Conservation (phyloP, 108 stramenopile genomes). For the Conticribra weissflogii region DNA sequence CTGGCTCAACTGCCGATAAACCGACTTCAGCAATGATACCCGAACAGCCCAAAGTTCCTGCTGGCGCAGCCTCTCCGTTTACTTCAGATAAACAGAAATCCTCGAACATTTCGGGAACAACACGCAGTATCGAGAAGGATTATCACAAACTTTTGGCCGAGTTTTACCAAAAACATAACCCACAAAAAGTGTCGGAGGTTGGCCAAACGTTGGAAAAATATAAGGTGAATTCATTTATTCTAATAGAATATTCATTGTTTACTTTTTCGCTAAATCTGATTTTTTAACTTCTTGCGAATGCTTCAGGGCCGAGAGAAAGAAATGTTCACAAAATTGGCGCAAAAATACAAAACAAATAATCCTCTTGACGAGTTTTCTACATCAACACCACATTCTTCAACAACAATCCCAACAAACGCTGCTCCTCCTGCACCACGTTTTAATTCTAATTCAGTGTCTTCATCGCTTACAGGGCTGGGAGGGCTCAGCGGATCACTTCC, state of each 20-base stretch:
- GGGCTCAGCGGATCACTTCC: neutral
- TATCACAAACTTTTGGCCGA: slow-evolving; percentile 64
- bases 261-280: slow-evolving; percentile 9
- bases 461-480: neutral
- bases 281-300: too few species aligned
- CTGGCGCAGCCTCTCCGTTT: slow-evolving; percentile 9
- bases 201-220: slow-evolving; percentile 67
- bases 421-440: slow-evolving; percentile 5
- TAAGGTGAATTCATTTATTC: slow-evolving; percentile 44
- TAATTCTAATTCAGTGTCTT: neutral
- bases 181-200: slow-evolving; percentile 68
- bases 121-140: slow-evolving; percentile 32
- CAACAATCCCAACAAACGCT: slow-evolving; percentile 23
- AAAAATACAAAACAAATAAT: slow-evolving; percentile 67
- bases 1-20: neutral
- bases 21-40: neutral
- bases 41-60: neutral
- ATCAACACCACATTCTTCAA: slow-evolving; percentile 13
- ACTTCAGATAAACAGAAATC: neutral
- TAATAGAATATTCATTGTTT: neutral
- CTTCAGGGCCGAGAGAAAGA: slow-evolving; percentile 56
- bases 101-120: slow-evolving; percentile 4
- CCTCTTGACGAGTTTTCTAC: slow-evolving; percentile 47
- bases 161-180: slow-evolving; percentile 78
- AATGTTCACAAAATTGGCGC: slow-evolving; percentile 71